Conservation (phyloP, 345 rosid species). For the Dovyalis caffra region DNA sequence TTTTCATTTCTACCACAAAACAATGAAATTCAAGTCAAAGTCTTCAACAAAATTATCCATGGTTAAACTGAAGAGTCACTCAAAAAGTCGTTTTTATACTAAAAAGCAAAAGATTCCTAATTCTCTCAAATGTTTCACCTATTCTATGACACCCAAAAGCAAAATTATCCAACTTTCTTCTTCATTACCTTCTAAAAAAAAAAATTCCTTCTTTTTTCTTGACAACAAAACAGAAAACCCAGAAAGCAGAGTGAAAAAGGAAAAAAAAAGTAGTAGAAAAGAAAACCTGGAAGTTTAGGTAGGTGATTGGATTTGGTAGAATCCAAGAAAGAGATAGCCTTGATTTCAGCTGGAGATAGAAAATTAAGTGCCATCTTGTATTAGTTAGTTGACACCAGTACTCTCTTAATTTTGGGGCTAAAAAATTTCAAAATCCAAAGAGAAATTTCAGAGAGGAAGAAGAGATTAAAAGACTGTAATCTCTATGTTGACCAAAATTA, state of each 20-base stretch:
- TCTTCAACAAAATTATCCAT: neutral
- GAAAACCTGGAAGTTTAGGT: constrained; percentile 59
- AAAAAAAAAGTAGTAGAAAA: neutral
- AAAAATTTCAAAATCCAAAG: neutral
- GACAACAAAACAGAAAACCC: constrained; percentile 11
- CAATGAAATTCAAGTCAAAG: neutral
- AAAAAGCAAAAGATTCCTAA: neutral
- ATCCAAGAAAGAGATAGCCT: constrained; percentile 61
- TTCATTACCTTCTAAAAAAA: neutral
- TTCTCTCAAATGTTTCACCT: neutral
- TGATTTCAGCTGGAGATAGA: constrained; percentile 57
- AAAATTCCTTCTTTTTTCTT: constrained; percentile 3
- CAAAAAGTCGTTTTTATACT: neutral
- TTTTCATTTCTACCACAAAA: neutral
- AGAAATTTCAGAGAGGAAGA: neutral
- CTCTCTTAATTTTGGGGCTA: neutral
- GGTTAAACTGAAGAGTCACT: neutral
- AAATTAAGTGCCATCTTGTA: constrained; percentile 65
- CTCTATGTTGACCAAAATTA: neutral
- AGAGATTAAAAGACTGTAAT: neutral
- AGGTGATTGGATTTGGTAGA: constrained; percentile 46
- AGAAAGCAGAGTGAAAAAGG: neutral
- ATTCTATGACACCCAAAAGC: neutral
- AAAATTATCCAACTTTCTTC: neutral
- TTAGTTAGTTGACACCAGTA: neutral